Evolutionary conservation across 331 rosid genomes (phyloP), one percentile per base, ranked within the genome.

Genomic region (Malus hybrid): DNA sequence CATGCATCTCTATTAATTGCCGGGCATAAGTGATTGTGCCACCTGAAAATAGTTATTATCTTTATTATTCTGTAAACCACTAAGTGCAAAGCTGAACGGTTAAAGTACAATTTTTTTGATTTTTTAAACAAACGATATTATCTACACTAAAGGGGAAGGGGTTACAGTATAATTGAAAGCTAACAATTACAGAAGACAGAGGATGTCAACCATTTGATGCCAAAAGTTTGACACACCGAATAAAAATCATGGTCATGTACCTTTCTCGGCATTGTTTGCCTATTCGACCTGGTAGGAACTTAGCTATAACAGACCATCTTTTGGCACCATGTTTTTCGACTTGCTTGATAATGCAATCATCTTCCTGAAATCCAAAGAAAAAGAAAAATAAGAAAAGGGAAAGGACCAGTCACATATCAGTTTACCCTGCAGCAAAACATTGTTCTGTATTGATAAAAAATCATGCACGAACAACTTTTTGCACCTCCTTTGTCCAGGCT

Each of bases 221-320:
- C 29, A 42, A 71, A 26, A 48, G 19, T 44, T 1, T 20, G 65
- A 48, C 14, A 44, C 63, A 70, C 63, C 8, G 32, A 10, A 9
- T 19, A 70, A 62, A 70, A 48, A 67, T 36, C 67, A 30, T 36
- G 0, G 70, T 15, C 42, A 11, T 74, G 39, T 72, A 88, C 92
- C 96, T 91, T 75, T 88, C 96, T 67, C 93, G 82, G 78, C 96
- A 91, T 85, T 87, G 93, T 84, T 88, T 91, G 64, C 92, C 93
- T 36, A 85, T 81, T 32, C 92, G 93, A 73, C 90, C 89, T 19
- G 86, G 86, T 39, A 91, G 75, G 71, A 16, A 71, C 71, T 84
- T 85, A 5, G 89, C 88, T 55, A 78, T 81, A 48, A 65, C n/a
- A 68, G 93, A 87, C 96, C 92, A 88, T 68, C 81, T 79, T 86